Conservation (phyloP, 768 basidiomycete genomes). For the Sarcodon aspratus region DNA sequence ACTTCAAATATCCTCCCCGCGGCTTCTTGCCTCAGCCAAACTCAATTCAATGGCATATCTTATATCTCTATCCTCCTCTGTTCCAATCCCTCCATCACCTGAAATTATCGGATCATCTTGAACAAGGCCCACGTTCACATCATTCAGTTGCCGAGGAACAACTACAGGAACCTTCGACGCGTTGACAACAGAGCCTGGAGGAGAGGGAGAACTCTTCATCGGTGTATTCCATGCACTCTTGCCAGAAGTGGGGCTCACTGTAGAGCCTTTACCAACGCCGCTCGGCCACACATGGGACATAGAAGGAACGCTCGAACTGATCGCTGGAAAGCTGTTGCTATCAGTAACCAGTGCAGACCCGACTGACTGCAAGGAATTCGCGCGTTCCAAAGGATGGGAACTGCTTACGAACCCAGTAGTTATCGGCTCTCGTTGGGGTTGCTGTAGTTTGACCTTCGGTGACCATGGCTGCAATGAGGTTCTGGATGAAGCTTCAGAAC, state of each 20-base stretch:
- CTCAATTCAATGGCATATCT: conserved; percentile 58
- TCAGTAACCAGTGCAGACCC: conserved; percentile 8
- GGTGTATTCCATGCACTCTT: conserved; percentile 21
- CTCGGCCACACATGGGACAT: conserved; percentile 5
- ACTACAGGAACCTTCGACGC: background rate
- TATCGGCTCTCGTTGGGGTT: background rate
- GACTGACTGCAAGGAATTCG: background rate
- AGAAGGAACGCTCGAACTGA: conserved; percentile 19
- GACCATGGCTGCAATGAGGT: conserved; percentile 43
- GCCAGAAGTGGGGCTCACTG: conserved; percentile 12
- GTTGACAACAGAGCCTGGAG: background rate
- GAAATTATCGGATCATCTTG: conserved; percentile 2
- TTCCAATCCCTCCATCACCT: conserved; percentile 9
- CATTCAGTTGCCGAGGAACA: background rate
- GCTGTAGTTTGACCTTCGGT: conserved; percentile 15
- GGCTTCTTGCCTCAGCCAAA: conserved; percentile 41
- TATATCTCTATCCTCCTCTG: conserved; percentile 54
- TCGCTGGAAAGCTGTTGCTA: conserved; percentile 20
- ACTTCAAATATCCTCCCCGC: too few relatives aligned
- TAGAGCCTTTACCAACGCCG: conserved; percentile 9
- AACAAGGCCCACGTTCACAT: background rate
- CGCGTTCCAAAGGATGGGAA: background rate
- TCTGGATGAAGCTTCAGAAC: conserved; percentile 27
- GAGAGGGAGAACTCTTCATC: conserved; percentile 8
- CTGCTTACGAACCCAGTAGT: background rate